phyloP scores from a whole-genome alignment of 2,329 filamentous ascomycete species.

The Albifimbria verrucaria region DNA sequence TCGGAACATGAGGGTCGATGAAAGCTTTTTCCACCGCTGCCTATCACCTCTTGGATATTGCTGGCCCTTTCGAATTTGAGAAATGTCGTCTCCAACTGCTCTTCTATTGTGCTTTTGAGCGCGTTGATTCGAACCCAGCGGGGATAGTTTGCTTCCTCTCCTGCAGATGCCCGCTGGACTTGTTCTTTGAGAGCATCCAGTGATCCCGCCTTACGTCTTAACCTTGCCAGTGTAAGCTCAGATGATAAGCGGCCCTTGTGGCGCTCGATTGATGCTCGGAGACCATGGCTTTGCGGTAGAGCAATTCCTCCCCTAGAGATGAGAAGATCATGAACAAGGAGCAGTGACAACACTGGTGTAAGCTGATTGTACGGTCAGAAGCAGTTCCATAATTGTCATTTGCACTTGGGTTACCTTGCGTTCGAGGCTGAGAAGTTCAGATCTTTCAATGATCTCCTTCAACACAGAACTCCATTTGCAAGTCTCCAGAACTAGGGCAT shows the following conservation, averaged over 20 bases:
- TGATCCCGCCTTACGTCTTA: slow-evolving; percentile 67
- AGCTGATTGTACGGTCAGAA: slow-evolving; percentile 53
- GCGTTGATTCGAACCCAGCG: slow-evolving; percentile 90
- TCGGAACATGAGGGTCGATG: slow-evolving; percentile 78
- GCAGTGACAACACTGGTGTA: slow-evolving; percentile 72
- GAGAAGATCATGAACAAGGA: slow-evolving; percentile 83
- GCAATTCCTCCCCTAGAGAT: slow-evolving; percentile 79
- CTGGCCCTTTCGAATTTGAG: slow-evolving; percentile 54
- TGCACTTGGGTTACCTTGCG: slow-evolving; percentile 61
- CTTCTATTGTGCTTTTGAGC: slow-evolving; percentile 65
- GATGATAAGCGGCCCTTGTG: slow-evolving; percentile 79
- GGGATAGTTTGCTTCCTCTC: slow-evolving; percentile 62
- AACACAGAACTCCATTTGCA: slow-evolving; percentile 87
- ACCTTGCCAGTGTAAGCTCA: slow-evolving; percentile 76
- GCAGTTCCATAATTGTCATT: background rate
- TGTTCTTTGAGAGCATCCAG: slow-evolving; percentile 62
- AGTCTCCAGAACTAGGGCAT: slow-evolving; percentile 80
- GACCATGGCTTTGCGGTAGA: slow-evolving; percentile 73
- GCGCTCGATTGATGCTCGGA: slow-evolving; percentile 70
- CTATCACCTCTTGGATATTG: slow-evolving; percentile 54
- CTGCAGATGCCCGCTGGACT: slow-evolving; percentile 48
- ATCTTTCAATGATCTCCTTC: slow-evolving; percentile 83
- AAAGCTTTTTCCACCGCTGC: slow-evolving; percentile 49
- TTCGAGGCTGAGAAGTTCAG: slow-evolving; percentile 74
- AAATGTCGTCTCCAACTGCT: slow-evolving; percentile 76